Base-by-base conservation (phyloP, 1,284 basidiomycete genomes). In the Mrakiaceae sp. region DNA sequence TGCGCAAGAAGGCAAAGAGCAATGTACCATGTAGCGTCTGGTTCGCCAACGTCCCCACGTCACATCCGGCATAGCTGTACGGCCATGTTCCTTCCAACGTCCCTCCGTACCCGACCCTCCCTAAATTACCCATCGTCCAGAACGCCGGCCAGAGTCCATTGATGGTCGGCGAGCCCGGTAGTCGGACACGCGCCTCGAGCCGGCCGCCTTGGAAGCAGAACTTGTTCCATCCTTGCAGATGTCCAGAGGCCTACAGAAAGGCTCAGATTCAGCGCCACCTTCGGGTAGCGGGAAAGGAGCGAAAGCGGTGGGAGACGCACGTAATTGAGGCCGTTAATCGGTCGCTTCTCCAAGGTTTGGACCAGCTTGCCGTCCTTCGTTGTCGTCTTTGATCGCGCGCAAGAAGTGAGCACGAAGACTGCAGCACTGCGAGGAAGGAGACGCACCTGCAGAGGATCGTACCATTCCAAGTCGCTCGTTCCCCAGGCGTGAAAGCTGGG, bases 141-240 rank as follows among this genome's bases (percentile, higher is more conserved):
- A 77, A 72, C 9, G 84, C 69, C 16, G 87, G 87, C 87, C 87
- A 90, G 46, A 88, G 78, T 4, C 79, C 79, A n/a, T 75, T 71
- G 8, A 75, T 72, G 64, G 80, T 80, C 71, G 81, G 84, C 16
- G 77, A 76, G 1, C 94, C 95, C 0, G 95, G 94, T 7, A 97
- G 78, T n/a, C 81, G 82, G 16, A 93, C 84, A 5, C 81, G 80
- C 5, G 82, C 81, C 70, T 79, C 79, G 61, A 79, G 64, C 12
- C 58, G 78, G 27, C 89, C 89, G 47, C 90, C 90, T 1, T 88
- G 92, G 77, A 97, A 97, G 76, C 94, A 97, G 72, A 97, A 88
- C 75, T 96, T 91, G 75, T 92, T 92, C 90, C 90, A 91, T 8
- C 81, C 81, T 40, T 84, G 78, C 71, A 90, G 76, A 83, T n/a